phyloP scores from a whole-genome alignment of 306 rosid species.

The Ormosia semicastrata region DNA sequence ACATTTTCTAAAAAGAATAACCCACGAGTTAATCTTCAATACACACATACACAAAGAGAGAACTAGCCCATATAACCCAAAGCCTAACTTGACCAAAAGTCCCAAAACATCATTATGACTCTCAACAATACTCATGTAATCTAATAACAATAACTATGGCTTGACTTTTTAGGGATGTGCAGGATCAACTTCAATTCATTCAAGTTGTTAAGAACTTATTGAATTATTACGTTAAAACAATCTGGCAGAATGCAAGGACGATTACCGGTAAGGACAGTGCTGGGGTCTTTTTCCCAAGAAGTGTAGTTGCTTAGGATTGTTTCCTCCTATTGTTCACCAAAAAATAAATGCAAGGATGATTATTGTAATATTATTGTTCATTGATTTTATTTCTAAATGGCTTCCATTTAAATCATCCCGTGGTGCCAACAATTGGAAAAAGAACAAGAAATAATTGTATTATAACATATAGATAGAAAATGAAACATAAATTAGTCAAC shows the following conservation, averaged over 20 bases:
- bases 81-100: too few relatives aligned
- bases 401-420: background rate
- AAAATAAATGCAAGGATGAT: background rate
- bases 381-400: background rate
- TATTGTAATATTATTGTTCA: background rate
- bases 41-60: background rate
- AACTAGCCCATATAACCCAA: too few relatives aligned
- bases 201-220: background rate
- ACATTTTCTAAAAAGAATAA: background rate
- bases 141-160: too few relatives aligned
- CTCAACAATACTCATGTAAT: too few relatives aligned
- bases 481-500: background rate
- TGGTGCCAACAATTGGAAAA: background rate
- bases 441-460: background rate
- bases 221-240: background rate
- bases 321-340: too few relatives aligned
- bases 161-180: background rate
- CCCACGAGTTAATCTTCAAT: background rate
- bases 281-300: too few relatives aligned
- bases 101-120: too few relatives aligned
- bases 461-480: background rate
- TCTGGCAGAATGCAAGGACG: too few relatives aligned
- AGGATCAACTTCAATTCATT: conserved; percentile 5
- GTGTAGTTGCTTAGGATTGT: too few relatives aligned
- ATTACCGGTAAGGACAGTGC: too few relatives aligned